Conservation (phyloP, 768 basidiomycete species). For the Lactifluus pinguis region DNA sequence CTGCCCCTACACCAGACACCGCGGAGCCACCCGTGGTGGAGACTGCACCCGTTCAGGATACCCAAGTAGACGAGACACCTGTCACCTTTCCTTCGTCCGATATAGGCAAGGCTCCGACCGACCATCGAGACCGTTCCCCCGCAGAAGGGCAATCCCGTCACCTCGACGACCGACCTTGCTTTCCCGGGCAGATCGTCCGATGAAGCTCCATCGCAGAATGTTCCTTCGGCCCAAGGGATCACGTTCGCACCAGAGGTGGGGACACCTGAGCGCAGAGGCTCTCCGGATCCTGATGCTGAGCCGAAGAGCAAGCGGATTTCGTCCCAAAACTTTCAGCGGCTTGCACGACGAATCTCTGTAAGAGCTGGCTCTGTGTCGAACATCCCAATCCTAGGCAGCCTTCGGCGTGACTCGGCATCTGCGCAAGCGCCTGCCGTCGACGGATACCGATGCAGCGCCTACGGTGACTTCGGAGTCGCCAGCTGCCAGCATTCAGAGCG, state of each 20-base stretch:
- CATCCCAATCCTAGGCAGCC: constrained; percentile 38
- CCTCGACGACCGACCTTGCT: constrained; percentile 10
- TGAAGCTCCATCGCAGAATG: constrained; percentile 25
- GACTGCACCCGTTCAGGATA: constrained; percentile 14
- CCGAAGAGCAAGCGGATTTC: constrained; percentile 74
- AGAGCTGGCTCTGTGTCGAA: constrained; percentile 37
- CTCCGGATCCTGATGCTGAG: constrained; percentile 64
- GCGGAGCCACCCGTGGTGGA: constrained; percentile 15
- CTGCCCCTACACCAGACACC: constrained; percentile 13
- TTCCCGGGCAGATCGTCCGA: constrained; percentile 28
- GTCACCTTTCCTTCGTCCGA: constrained; percentile 29
- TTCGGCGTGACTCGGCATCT: constrained; percentile 35
- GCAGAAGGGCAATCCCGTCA: constrained; percentile 21
- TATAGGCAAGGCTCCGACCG: constrained; percentile 25
- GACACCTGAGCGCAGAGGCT: constrained; percentile 55
- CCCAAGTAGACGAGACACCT: constrained; percentile 24
- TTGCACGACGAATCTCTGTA: constrained; percentile 67
- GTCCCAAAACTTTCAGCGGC: constrained; percentile 77
- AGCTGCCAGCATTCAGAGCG: constrained; percentile 42
- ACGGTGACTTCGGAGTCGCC: constrained; percentile 39
- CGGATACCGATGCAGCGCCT: constrained; percentile 2
- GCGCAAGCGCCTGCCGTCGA: not conserved
- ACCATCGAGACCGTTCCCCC: constrained; percentile 19
- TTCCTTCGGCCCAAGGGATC: constrained; percentile 39
- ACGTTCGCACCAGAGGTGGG: constrained; percentile 55